Percentiles rank a stretch among this genome's conserved stretches.
These are phyloP conservation scores for Blastobotrys terrestris DNA, from an alignment of 805 yeast species.

Conservation along the genomic window DNA sequence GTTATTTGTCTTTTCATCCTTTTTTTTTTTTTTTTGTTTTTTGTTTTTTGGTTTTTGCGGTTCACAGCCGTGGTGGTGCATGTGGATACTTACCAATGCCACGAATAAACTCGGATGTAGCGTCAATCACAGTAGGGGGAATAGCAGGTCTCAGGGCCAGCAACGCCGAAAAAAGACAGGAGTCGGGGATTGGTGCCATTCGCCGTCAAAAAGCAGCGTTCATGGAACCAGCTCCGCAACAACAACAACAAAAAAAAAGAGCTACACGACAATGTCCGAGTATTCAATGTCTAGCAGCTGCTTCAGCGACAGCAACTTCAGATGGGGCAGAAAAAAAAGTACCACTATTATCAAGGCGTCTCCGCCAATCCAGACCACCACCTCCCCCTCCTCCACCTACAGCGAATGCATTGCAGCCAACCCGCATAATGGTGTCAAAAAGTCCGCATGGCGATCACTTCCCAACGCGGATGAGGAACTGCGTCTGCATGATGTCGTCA, in stretches of 20 bases:
- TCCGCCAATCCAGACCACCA: background rate
- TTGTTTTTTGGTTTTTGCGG: background rate
- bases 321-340: background rate
- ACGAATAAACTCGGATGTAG: constrained; percentile 1
- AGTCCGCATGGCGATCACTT: background rate
- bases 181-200: background rate
- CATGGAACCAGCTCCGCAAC: background rate
- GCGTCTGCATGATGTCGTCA: background rate
- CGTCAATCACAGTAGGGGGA: constrained; percentile 4
- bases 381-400: background rate
- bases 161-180: background rate
- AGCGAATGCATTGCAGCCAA: background rate
- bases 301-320: constrained; percentile 4
- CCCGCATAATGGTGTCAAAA: background rate
- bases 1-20: too few species aligned
- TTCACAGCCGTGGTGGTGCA: background rate
- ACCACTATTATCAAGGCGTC: background rate
- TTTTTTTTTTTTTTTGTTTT: too few species aligned
- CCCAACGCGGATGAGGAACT: background rate
- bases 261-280: background rate
- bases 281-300: constrained; percentile 5
- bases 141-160: background rate
- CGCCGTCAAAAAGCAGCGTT: background rate
- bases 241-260: too few species aligned
- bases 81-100: background rate